Base-by-base conservation (phyloP, 768 basidiomycete species). In the Kwoniella sp. region DNA sequence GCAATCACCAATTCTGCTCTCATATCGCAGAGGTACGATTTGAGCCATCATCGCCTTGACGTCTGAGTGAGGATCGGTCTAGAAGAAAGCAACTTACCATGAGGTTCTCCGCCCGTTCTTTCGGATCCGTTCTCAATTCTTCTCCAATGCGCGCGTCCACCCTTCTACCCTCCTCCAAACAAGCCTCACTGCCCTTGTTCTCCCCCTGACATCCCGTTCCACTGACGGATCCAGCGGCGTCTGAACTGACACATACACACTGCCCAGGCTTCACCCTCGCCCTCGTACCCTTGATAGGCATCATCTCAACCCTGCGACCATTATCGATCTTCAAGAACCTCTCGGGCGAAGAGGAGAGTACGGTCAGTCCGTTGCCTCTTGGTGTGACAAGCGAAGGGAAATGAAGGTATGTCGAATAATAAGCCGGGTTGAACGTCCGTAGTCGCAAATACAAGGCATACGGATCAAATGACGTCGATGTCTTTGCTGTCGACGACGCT, bases 81-180 rank as follows among this genome's bases (percentile, higher is more conserved):
- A n/a, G n/a, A n/a, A n/a, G n/a, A n/a, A n/a, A n/a, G n/a, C n/a
- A n/a, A 52, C 76, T 68, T 50, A 80, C 81, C 94, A 98, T 97
- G 60, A 98, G 80, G 77, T 98, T 98, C 82, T 97, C 94, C 0
- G 93, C 94, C 1, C 94, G 87, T 79, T 98, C 94, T 78, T 98
- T 98, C 47, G 82, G 83, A 77, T 83, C 81, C 12, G 55, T 65
- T 55, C 77, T 65, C 37, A 83, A 65, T 22, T 70, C 72, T 44
- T 72, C 62, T n/a, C 68, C 77, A 22, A 66, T 64, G 51, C 56
- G 22, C 24, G 24, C 47, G 64, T 80, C 79, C 29, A 65, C 65
- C 36, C 53, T 58, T 21, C 46, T 58, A 19, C 69, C 74, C 27
- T 62, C 64, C 40, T 52, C 49, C 30, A 44, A 27, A 51, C 78